These are phyloP conservation scores for Fagopyrum homotropicum DNA, from an alignment of 148 eudicot species.

Conservation along the genomic window DNA sequence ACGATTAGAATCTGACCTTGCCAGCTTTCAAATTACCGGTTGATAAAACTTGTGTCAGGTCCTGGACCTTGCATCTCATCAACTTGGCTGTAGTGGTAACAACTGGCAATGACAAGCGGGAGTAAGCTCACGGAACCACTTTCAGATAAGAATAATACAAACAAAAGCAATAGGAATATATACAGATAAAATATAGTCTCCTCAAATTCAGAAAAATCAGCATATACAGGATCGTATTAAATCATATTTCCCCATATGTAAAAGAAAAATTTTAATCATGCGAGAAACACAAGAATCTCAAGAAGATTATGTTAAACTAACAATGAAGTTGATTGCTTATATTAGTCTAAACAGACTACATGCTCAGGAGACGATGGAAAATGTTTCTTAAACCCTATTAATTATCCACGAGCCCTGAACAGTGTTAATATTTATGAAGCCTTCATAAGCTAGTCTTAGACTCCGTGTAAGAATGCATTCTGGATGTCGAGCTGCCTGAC, in stretches of 20 bases:
- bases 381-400: too few relatives aligned
- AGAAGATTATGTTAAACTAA: neutral
- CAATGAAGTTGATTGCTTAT: neutral
- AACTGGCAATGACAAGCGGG: slow-evolving; percentile 46
- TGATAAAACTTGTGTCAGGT: slow-evolving; percentile 61
- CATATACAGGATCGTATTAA: neutral
- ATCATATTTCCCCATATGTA: neutral
- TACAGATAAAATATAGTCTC: neutral
- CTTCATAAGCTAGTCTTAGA: neutral
- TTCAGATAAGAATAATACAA: neutral
- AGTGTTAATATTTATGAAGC: neutral
- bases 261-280: neutral
- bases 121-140: neutral
- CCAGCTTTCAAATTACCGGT: slow-evolving; percentile 64
- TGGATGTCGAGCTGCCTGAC: too few relatives aligned
- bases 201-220: neutral
- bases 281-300: neutral
- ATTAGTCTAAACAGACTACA: neutral
- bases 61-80: slow-evolving; percentile 65
- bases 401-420: neutral
- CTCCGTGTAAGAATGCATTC: too few relatives aligned
- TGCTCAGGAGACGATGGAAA: neutral
- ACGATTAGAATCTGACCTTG: slow-evolving; percentile 48
- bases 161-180: neutral
- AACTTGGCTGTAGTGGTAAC: slow-evolving; percentile 53